Conservation (phyloP, 805 yeast species). For the Starmerella tilneyi region DNA sequence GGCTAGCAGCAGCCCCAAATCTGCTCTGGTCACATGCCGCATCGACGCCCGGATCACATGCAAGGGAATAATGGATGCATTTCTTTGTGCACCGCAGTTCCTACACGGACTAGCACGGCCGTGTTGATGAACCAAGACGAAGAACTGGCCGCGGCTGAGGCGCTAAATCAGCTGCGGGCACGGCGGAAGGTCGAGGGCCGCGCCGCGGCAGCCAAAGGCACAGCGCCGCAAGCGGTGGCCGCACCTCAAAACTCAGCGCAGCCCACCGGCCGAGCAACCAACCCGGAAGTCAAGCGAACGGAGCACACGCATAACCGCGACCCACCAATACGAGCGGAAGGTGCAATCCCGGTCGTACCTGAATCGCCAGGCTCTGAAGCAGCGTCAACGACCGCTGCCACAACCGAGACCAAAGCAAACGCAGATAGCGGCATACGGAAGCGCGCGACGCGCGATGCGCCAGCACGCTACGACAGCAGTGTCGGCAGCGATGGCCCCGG, state of each 20-base stretch:
- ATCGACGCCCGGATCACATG: constrained; percentile 4
- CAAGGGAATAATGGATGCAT: no score
- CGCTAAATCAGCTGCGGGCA: constrained; percentile 23
- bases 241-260: no score
- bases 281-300: no score
- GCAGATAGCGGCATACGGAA: background rate
- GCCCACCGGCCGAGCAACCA: no score
- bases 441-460: background rate
- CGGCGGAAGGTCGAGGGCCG: background rate
- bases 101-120: background rate
- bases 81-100: background rate
- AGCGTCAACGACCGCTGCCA: background rate
- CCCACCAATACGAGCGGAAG: background rate
- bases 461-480: constrained; percentile 1
- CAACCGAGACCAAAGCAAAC: background rate
- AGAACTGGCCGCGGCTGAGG: constrained; percentile 26
- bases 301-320: background rate
- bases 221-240: background rate
- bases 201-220: background rate
- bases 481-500: constrained; percentile 2
- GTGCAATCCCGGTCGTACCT: no score
- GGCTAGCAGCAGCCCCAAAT: no score
- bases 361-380: background rate
- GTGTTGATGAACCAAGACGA: constrained; percentile 12
- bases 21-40: constrained; percentile 3